A percentile compares a stretch with the other conserved stretches of the same genome.
These are phyloP conservation scores for Yamadazyma membranifaciens DNA, from an alignment of 1,139 yeast species.

Conservation along the genomic window DNA sequence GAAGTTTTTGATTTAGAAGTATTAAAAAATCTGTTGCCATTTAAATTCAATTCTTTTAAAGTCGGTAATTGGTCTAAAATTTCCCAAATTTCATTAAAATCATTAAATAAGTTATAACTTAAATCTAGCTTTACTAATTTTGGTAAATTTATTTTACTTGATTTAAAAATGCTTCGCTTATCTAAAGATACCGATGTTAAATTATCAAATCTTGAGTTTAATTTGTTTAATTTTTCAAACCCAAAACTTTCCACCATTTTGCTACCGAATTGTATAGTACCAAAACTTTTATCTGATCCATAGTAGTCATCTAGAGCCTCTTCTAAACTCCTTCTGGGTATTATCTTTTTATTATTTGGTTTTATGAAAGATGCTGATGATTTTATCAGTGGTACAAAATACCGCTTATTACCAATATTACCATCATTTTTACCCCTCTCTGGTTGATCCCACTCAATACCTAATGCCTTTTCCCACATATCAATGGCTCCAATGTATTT, in stretches of 20 bases:
- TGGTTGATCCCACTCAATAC: conserved; percentile 85
- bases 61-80: conserved; percentile 34
- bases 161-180: conserved; percentile 21
- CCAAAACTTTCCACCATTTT: conserved; percentile 66
- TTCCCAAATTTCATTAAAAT: conserved; percentile 36
- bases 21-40: conserved; percentile 57
- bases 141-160: conserved; percentile 15
- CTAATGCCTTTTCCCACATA: conserved; percentile 71
- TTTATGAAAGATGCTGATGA: conserved; percentile 71
- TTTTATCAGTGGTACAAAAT: conserved; percentile 42
- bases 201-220: conserved; percentile 46
- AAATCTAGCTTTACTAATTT: conserved; percentile 52
- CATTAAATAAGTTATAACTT: conserved; percentile 55
- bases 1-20: conserved; percentile 24
- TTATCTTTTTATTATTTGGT: conserved; percentile 28
- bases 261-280: conserved; percentile 43
- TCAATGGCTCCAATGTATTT: conserved; percentile 55
- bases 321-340: conserved; percentile 31
- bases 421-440: conserved; percentile 81
- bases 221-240: conserved; percentile 50
- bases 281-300: conserved; percentile 24
- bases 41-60: conserved; percentile 49
- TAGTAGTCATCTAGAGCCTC: conserved; percentile 54
- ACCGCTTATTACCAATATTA: conserved; percentile 54
- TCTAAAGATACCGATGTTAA: conserved; percentile 53